Evolutionary conservation across 345 rosid species (phyloP).

Genomic region (Arabis alpina): DNA sequence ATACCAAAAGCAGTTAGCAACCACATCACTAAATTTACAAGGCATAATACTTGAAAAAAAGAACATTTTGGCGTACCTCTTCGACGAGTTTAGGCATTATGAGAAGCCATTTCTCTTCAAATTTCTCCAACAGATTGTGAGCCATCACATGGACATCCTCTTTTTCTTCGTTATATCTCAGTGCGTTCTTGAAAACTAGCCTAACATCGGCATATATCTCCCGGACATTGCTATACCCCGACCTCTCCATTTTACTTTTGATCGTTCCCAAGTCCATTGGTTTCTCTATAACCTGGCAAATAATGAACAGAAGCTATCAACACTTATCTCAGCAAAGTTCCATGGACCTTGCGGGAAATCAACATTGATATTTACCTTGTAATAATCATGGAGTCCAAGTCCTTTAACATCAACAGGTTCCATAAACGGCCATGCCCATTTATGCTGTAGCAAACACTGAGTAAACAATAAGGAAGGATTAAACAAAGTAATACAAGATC

Average conservation of each 20-base stretch:
- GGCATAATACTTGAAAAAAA: neutral
- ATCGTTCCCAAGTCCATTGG: constrained; percentile 86
- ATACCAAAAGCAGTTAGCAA: constrained; percentile 10
- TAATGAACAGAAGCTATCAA: constrained; percentile 15
- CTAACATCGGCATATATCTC: constrained; percentile 89
- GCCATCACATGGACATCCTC: constrained; percentile 79
- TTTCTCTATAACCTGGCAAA: constrained; percentile 69
- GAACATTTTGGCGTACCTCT: constrained; percentile 54
- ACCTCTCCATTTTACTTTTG: constrained; percentile 65
- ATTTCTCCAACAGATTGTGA: constrained; percentile 61
- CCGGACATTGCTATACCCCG: constrained; percentile 70
- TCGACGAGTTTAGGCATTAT: constrained; percentile 78
- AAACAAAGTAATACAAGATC: constrained; percentile 20
- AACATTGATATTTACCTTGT: constrained; percentile 48
- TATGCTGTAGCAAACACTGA: constrained; percentile 46
- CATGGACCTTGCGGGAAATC: neutral
- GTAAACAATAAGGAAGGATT: neutral
- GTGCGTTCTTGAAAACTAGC: constrained; percentile 81
- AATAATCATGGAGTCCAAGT: constrained; percentile 74
- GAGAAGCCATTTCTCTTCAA: constrained; percentile 80
- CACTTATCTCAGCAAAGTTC: neutral
- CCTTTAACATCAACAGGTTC: constrained; percentile 80
- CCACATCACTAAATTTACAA: constrained; percentile 15
- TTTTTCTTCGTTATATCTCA: constrained; percentile 74
- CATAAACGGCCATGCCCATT: constrained; percentile 80